Evolutionary conservation across 805 yeast species (phyloP).

Genomic region (Candida nitratophila): DNA sequence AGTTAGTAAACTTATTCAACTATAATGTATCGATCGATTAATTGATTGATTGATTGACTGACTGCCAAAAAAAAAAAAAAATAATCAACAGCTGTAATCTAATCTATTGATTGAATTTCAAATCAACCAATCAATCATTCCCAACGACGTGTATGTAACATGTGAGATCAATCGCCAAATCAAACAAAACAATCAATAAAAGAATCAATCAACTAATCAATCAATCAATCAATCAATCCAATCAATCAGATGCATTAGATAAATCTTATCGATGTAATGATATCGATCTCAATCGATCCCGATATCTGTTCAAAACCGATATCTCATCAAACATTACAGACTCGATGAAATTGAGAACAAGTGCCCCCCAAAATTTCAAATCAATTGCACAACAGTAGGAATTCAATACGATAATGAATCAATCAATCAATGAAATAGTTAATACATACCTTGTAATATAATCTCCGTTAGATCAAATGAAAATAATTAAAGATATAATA

Average conservation of each 20-base stretch:
- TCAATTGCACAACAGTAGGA: too few species aligned
- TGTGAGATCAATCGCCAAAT: too few species aligned
- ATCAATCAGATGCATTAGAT: neutral
- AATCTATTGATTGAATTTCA: too few species aligned
- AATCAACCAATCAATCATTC: neutral
- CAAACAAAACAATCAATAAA: neutral
- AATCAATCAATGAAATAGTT: neutral
- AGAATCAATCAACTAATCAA: constrained; percentile 1
- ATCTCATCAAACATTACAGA: too few species aligned
- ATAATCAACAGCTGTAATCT: too few species aligned
- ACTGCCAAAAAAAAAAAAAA: neutral
- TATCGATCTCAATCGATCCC: too few species aligned
- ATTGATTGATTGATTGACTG: neutral
- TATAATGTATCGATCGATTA: neutral
- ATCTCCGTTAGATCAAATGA: neutral
- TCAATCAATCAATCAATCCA: constrained; percentile 1
- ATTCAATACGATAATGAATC: neutral
- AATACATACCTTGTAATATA: neutral
- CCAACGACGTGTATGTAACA: too few species aligned
- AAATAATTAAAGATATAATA: neutral
- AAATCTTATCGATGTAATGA: too few species aligned
- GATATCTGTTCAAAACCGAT: too few species aligned
- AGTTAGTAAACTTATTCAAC: too few species aligned
- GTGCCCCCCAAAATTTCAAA: too few species aligned
- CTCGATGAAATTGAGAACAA: too few species aligned